These are phyloP conservation scores for Eucalyptus globulus DNA, from an alignment of 345 rosid species.

Conservation along the genomic window DNA sequence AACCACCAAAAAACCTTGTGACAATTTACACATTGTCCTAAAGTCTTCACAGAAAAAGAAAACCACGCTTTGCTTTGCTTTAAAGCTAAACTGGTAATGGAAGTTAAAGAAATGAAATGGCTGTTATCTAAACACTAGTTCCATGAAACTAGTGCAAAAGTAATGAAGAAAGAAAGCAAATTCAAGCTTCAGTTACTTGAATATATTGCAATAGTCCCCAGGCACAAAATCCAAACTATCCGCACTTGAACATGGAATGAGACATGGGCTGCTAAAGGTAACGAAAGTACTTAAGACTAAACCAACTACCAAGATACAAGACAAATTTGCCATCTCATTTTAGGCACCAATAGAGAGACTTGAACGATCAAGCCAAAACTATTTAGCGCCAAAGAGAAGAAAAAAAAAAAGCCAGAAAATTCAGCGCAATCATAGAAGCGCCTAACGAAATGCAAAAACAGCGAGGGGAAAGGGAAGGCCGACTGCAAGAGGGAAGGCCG, in stretches of 20 bases:
- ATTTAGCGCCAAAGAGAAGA: not conserved
- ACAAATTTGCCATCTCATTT: not conserved
- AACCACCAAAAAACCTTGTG: not conserved
- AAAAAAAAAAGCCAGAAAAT: not conserved
- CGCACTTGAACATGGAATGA: not conserved
- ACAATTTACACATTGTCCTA: not conserved
- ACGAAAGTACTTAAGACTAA: not conserved
- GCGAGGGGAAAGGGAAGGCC: not conserved
- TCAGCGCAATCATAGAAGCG: no score
- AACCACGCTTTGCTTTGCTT: not conserved
- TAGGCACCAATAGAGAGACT: not conserved
- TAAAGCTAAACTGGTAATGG: not conserved
- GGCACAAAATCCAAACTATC: not conserved
- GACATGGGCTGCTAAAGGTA: not conserved
- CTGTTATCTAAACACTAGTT: not conserved
- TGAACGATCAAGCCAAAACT: not conserved
- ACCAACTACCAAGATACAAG: not conserved
- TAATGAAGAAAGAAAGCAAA: not conserved
- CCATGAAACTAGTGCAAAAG: not conserved
- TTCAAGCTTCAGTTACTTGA: not conserved
- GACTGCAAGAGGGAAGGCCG: not conserved
- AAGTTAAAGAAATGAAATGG: not conserved
- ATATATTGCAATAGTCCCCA: not conserved
- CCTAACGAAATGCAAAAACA: not conserved
- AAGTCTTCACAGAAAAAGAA: not conserved